These are phyloP conservation scores for Suillus cothurnatus DNA, from an alignment of 768 basidiomycete species.

Conservation along the genomic window DNA sequence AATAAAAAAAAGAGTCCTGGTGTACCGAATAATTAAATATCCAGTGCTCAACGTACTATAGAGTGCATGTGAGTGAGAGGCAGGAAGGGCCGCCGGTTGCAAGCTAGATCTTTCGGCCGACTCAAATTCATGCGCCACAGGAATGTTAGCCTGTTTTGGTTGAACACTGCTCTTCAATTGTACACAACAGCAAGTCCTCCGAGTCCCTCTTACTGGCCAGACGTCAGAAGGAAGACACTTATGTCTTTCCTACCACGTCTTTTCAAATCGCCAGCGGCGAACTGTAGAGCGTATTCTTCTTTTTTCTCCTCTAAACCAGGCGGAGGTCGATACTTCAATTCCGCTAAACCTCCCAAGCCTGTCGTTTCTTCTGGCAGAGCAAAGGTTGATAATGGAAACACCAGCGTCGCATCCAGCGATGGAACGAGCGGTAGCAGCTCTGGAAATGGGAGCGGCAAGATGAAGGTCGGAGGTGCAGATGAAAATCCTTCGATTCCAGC, in stretches of 20 bases:
- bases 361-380: slow-evolving; percentile 37
- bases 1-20: neutral
- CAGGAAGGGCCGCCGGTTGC: neutral
- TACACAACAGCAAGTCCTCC: slow-evolving; percentile 1
- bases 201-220: slow-evolving; percentile 1
- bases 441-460: slow-evolving; percentile 15
- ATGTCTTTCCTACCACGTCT: slow-evolving; percentile 59
- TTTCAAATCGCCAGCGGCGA: slow-evolving; percentile 47
- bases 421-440: slow-evolving; percentile 21
- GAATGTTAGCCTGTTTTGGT: neutral
- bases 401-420: slow-evolving; percentile 34
- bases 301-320: slow-evolving; percentile 81
- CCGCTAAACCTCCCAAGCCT: slow-evolving; percentile 63
- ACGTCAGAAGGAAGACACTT: slow-evolving; percentile 5
- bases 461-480: slow-evolving; percentile 25
- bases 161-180: neutral
- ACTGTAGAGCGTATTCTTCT: slow-evolving; percentile 69
- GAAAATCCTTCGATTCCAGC: slow-evolving; percentile 26
- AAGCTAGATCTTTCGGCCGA: neutral
- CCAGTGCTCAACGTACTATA: neutral
- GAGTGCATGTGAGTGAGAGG: neutral
- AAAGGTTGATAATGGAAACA: slow-evolving; percentile 46
- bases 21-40: neutral
- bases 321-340: slow-evolving; percentile 73
- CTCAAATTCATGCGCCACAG: neutral